Evolutionary conservation across 2,329 filamentous ascomycete species (phyloP).

Genomic region (Myriangium duriaei): DNA sequence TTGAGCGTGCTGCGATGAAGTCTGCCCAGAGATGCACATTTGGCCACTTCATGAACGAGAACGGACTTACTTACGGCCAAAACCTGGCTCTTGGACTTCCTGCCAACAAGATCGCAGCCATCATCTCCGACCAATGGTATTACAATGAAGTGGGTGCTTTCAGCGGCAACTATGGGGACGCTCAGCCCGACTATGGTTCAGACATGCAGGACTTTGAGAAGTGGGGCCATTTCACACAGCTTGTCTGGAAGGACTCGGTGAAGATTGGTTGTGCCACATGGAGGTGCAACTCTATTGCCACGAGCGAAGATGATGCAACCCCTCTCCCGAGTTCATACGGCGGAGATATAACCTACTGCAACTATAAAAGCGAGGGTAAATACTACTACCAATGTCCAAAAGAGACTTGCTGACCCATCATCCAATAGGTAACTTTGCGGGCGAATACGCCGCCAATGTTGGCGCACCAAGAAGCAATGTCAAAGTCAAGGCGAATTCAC

Average conservation of each 20-base stretch:
- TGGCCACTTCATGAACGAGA: constrained; percentile 5
- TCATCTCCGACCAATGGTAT: constrained; percentile 3
- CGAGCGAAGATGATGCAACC: neutral
- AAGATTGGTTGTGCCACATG: constrained; percentile 24
- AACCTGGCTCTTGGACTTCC: constrained; percentile 5
- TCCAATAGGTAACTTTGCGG: constrained; percentile 4
- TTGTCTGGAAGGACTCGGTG: constrained; percentile 26
- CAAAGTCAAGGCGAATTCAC: neutral
- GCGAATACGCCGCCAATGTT: constrained; percentile 5
- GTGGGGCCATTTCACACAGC: constrained; percentile 26
- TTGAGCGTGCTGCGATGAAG: constrained; percentile 5
- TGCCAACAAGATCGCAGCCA: constrained; percentile 1
- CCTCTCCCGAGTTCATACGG: constrained; percentile 1
- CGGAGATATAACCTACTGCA: constrained; percentile 6
- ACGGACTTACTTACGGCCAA: constrained; percentile 4
- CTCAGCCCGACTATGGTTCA: constrained; percentile 1
- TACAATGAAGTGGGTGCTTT: constrained; percentile 7
- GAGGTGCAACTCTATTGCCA: constrained; percentile 5
- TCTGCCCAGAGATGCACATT: constrained; percentile 5
- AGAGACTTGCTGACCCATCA: too few species aligned
- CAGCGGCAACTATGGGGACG: constrained; percentile 10
- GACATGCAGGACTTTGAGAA: constrained; percentile 5
- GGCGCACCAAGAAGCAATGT: neutral
- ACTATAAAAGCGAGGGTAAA: constrained; percentile 1
- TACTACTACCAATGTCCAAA: too few species aligned